Evolutionary conservation across 78 protist species (phyloP).

Genomic region (Pelomyxa schiedti): DNA sequence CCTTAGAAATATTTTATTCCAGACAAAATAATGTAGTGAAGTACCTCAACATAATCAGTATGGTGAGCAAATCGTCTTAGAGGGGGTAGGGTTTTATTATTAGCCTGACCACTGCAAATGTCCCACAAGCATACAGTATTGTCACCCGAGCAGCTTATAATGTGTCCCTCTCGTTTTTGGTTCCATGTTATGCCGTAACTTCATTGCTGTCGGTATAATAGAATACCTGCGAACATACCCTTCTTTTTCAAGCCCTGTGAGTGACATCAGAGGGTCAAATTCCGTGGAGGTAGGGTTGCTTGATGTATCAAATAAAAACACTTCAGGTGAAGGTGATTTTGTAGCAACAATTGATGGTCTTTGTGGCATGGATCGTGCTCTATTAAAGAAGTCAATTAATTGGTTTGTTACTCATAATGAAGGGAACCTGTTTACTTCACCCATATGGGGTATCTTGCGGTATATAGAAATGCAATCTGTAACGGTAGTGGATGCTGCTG

Average conservation of each 20-base stretch:
- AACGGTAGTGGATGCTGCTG: too few species aligned
- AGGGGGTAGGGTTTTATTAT: too few species aligned
- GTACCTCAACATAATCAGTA: too few species aligned
- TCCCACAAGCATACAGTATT: constrained; percentile 83
- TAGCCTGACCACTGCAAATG: constrained; percentile 20
- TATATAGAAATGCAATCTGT: too few species aligned
- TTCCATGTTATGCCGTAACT: too few species aligned
- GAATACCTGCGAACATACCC: constrained; percentile 93
- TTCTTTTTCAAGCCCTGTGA: constrained; percentile 79
- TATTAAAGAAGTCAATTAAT: too few species aligned
- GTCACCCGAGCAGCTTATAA: constrained; percentile 80
- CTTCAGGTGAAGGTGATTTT: constrained; percentile 72
- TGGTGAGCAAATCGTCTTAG: too few species aligned
- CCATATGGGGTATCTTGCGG: constrained; percentile 78
- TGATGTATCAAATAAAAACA: constrained; percentile 73
- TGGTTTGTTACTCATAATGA: too few species aligned
- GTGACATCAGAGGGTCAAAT: constrained; percentile 53
- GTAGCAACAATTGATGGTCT: constrained; percentile 83
- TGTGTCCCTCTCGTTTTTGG: too few species aligned
- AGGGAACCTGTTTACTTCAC: constrained; percentile 88
- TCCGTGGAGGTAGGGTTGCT: constrained; percentile 47
- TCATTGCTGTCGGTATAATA: constrained; percentile 44
- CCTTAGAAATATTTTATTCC: too few species aligned
- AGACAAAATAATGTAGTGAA: too few species aligned
- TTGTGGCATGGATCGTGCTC: constrained; percentile 90